A percentile compares a stretch with the other conserved stretches of the same genome.
Evolutionary conservation across 805 yeast genomes (phyloP).

Genomic region (Komagataella mondaviorum): DNA sequence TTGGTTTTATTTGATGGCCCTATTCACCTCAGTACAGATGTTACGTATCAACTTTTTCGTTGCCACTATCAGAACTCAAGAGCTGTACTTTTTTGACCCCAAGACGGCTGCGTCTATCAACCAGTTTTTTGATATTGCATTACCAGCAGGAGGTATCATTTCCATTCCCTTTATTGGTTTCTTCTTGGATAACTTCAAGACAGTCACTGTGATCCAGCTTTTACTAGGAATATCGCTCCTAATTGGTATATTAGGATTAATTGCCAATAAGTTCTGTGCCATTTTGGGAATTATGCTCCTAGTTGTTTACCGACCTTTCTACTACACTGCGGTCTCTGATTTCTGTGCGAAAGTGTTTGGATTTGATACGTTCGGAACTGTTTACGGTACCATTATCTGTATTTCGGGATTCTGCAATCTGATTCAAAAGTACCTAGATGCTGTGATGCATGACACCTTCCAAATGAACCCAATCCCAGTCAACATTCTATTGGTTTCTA

Average conservation of each 20-base stretch:
- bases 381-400: slow-evolving; percentile 78
- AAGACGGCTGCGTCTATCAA: slow-evolving; percentile 43
- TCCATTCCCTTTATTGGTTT: slow-evolving; percentile 83
- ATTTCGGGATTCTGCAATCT: slow-evolving; percentile 74
- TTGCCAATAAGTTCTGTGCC: slow-evolving; percentile 35
- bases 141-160: slow-evolving; percentile 79
- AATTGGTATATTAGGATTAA: slow-evolving; percentile 63
- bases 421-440: slow-evolving; percentile 57
- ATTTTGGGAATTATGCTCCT: slow-evolving; percentile 55
- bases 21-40: slow-evolving; percentile 81
- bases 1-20: slow-evolving; percentile 70
- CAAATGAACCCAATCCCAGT: slow-evolving; percentile 72
- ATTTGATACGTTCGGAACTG: slow-evolving; percentile 46
- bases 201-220: slow-evolving; percentile 39
- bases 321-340: slow-evolving; percentile 43
- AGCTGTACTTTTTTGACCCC: slow-evolving; percentile 50
- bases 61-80: slow-evolving; percentile 80
- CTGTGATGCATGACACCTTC: slow-evolving; percentile 52
- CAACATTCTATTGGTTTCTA: slow-evolving; percentile 37
- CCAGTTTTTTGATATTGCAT: slow-evolving; percentile 69
- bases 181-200: slow-evolving; percentile 59
- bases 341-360: slow-evolving; percentile 54
- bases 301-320: slow-evolving; percentile 61
- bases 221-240: slow-evolving; percentile 39
- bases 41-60: slow-evolving; percentile 84